Conservation (phyloP, 257 asterid species). For the Pogostemon cablin region DNA sequence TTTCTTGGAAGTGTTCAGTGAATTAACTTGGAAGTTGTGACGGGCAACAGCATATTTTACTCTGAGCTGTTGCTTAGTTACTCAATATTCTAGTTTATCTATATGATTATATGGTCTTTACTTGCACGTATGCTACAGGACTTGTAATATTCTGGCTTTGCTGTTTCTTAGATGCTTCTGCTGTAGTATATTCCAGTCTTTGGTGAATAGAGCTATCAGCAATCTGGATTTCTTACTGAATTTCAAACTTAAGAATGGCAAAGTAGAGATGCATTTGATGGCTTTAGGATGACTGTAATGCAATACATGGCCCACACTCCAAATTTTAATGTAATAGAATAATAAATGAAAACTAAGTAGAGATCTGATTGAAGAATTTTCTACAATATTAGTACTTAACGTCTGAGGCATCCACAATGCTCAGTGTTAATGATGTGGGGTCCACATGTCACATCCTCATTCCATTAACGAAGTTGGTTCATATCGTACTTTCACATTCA, state of each 20-base stretch:
- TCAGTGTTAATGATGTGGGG: no score
- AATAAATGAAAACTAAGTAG: no score
- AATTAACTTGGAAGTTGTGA: constrained; percentile 21
- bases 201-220: not conserved
- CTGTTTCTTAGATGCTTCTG: not conserved
- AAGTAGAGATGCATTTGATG: not conserved
- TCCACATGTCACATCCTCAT: no score
- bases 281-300: not conserved
- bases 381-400: no score
- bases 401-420: no score
- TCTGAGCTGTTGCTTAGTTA: not conserved
- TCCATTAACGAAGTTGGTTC: no score
- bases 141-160: not conserved
- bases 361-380: no score
- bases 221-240: not conserved
- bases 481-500: no score
- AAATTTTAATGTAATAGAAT: no score
- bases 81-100: constrained; percentile 18
- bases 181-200: constrained; percentile 2
- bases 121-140: not conserved
- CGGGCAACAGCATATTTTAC: constrained; percentile 23
- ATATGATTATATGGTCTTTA: not conserved
- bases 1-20: constrained; percentile 19
- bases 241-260: not conserved
- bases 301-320: no score